Conservation (phyloP, 108 stramenopile species). For the Nannochloropsis gaditana region DNA sequence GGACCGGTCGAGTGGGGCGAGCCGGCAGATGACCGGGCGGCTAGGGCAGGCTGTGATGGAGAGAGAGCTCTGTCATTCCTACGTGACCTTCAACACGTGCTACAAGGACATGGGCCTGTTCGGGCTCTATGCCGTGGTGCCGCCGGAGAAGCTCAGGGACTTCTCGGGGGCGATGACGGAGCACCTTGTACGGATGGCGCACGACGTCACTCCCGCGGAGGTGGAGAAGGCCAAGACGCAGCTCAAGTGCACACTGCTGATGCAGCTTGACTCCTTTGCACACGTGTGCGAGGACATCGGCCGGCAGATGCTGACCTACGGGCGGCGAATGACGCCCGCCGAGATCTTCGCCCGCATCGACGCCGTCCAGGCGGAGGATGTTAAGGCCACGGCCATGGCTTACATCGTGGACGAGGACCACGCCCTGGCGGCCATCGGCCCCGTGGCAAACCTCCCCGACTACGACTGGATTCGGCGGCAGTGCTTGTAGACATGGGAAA, state of each 20-base stretch:
- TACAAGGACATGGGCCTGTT: slow-evolving; percentile 99
- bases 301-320: slow-evolving; percentile 94
- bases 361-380: slow-evolving; percentile 76
- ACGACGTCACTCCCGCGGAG: slow-evolving; percentile 61
- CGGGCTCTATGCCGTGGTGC: slow-evolving; percentile 88
- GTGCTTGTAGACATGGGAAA: background rate
- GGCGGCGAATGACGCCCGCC: slow-evolving; percentile 91
- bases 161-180: slow-evolving; percentile 65
- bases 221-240: slow-evolving; percentile 88
- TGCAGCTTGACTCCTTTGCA: slow-evolving; percentile 89
- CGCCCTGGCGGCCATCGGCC: slow-evolving; percentile 52
- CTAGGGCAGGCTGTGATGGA: slow-evolving; percentile 78
- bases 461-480: slow-evolving; percentile 51
- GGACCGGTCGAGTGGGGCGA: slow-evolving; percentile 73
- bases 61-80: slow-evolving; percentile 77
- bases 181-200: slow-evolving; percentile 81
- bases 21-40: background rate
- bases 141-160: slow-evolving; percentile 72
- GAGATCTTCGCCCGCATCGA: slow-evolving; percentile 95
- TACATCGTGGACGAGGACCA: slow-evolving; percentile 52
- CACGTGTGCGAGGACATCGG: slow-evolving; percentile 98
- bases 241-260: slow-evolving; percentile 93
- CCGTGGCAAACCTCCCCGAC: slow-evolving; percentile 41
- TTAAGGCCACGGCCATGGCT: slow-evolving; percentile 68
- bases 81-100: slow-evolving; percentile 96